These are phyloP conservation scores for Jaapia argillacea DNA, from an alignment of 768 basidiomycete species.

Conservation along the genomic window DNA sequence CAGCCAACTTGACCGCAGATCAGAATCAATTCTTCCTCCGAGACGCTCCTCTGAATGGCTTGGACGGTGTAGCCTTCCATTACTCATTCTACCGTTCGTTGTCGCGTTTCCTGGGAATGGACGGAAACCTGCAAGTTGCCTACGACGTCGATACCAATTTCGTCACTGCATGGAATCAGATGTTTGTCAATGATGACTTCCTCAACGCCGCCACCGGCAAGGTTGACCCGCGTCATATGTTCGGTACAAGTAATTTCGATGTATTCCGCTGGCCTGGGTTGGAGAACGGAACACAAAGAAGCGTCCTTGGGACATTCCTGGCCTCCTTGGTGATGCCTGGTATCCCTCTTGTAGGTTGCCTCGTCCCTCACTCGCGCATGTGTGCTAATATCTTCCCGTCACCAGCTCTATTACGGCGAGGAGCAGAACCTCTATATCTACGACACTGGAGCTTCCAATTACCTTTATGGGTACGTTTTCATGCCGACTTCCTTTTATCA, in stretches of 20 bases:
- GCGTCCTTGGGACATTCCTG: slow-evolving; percentile 71
- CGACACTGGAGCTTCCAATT: slow-evolving; percentile 86
- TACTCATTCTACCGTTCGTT: slow-evolving; percentile 88
- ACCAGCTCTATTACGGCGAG: slow-evolving; percentile 81
- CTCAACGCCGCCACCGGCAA: slow-evolving; percentile 55
- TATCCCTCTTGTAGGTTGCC: slow-evolving; percentile 60
- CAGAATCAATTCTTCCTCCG: slow-evolving; percentile 78
- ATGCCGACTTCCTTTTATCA: slow-evolving; percentile 15
- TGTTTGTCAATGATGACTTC: slow-evolving; percentile 84
- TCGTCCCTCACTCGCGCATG: neutral
- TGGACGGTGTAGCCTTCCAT: slow-evolving; percentile 85
- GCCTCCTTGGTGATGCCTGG: slow-evolving; percentile 80
- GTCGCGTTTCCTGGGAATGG: slow-evolving; percentile 88
- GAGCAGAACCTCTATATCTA: slow-evolving; percentile 86
- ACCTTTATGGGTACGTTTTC: too few relatives aligned
- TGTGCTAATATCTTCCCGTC: slow-evolving; percentile 8
- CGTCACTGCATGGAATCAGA: slow-evolving; percentile 84
- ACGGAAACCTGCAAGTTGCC: slow-evolving; percentile 86
- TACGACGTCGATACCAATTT: slow-evolving; percentile 81
- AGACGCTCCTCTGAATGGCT: slow-evolving; percentile 41
- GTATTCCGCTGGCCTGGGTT: slow-evolving; percentile 90
- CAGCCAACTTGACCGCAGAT: slow-evolving; percentile 51
- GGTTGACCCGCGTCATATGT: slow-evolving; percentile 84
- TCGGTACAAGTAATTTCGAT: slow-evolving; percentile 90
- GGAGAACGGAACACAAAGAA: slow-evolving; percentile 72